phyloP scores from a whole-genome alignment of 352 stramenopile species.

The Phytophthora pinifolia region DNA sequence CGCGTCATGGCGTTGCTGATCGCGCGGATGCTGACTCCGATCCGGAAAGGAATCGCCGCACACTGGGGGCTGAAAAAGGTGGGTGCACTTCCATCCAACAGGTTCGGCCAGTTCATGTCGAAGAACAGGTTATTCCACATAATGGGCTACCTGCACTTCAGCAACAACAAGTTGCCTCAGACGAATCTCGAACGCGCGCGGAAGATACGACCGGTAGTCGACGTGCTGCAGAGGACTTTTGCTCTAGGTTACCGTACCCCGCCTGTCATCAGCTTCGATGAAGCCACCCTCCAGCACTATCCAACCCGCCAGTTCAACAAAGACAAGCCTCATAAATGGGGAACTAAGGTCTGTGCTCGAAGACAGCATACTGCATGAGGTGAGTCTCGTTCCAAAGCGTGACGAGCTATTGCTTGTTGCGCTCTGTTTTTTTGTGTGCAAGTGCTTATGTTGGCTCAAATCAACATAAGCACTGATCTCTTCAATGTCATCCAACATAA shows the following conservation, averaged over 20 bases:
- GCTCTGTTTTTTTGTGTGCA: conserved; percentile 1
- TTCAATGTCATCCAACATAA: too few relatives aligned
- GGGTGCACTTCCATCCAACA: background rate
- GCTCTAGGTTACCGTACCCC: background rate
- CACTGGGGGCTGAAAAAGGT: too few relatives aligned
- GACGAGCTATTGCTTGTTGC: background rate
- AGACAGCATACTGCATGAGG: conserved; percentile 13
- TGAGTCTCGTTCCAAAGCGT: background rate
- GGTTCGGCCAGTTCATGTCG: too few relatives aligned
- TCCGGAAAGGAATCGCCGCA: too few relatives aligned
- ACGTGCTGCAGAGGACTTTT: conserved; percentile 10
- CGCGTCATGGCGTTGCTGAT: too few relatives aligned
- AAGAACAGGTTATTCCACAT: too few relatives aligned
- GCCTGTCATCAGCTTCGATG: conserved; percentile 13
- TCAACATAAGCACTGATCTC: background rate
- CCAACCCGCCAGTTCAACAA: conserved; percentile 8
- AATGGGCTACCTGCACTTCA: conserved; percentile 17
- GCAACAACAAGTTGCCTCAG: conserved; percentile 6
- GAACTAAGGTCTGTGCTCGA: conserved; percentile 17
- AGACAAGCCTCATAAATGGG: conserved; percentile 20
- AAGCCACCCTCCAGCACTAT: conserved; percentile 8
- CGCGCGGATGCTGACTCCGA: too few relatives aligned
- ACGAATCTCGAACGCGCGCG: background rate
- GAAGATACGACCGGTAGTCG: conserved; percentile 14
- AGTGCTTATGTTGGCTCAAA: conserved; percentile 4